Evolutionary conservation across 768 basidiomycete genomes (phyloP), one percentile per base, ranked within the genome.

Genomic region (Leucogyrophana mollusca): DNA sequence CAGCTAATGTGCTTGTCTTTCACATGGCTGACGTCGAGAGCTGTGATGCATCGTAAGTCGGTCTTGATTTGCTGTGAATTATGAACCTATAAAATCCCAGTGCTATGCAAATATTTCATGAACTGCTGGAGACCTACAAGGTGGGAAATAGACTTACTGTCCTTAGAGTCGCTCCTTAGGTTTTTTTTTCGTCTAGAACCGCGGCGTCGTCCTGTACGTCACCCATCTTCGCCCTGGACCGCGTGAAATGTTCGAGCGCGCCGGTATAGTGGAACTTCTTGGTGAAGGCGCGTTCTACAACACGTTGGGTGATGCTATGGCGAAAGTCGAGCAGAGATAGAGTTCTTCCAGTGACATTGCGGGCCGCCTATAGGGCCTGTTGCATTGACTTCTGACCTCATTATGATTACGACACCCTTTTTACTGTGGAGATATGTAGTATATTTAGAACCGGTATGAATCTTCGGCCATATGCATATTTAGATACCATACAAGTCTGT

Each of bases 1-100:
- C 85, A 47, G 85, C 93, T 4, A 79, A 76, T 10, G 82, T 83
- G 2, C 66, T 97, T 18, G 90, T 96, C 17, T 94, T 99, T 66
- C 94, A 98, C 56, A 77, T 97, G 76, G 85, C 87, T 10, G 95
- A 98, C 67, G 87, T 96, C 3, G 90, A 94, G 47, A 79, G 74
- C 14, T 84, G 90, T 49, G 95, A 99, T 62, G 93, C 95, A 7
- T 92, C 90, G 88, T 94, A 58, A 65, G 87, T 70, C 17, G 11
- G 24, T 46, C 18, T 10, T 34, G 40, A n/a, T 34, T n/a, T 4
- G 34, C 23, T 11, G 20, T 14, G 43, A 18, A 22, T 17, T n/a
- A n/a, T 49, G 4, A 65, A 24, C 43, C 18, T 30, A 41, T 47
- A 4, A 47, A 43, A 21, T 34, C 25, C 22, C 56, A 92, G 90